Evolutionary conservation across 1,139 yeast genomes (phyloP), one percentile per base, ranked within the genome.

Genomic region (Casaregolazyma lundiana): DNA sequence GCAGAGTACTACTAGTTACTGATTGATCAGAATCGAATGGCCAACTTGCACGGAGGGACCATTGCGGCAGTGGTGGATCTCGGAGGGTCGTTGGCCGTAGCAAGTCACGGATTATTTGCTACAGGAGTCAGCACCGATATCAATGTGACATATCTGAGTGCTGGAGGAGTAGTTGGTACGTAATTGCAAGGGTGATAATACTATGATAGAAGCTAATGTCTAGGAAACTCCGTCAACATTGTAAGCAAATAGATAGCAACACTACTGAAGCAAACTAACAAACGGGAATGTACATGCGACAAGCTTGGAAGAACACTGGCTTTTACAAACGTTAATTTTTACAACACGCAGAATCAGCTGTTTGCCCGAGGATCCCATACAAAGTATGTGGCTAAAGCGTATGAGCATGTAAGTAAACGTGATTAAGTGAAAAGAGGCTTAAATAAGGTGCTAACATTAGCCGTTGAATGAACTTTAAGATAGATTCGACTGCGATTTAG

Each of bases 321-420:
- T 6, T 71, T 64, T 51, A 71, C 75, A 18, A 54, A 60, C 8
- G 62, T 71, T 13, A 69, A 67, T 38, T 62, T 70, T 41, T 59
- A 50, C 47, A 56, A 64, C 40, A 47, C 54, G 11, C 50, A 59
- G 29, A 54, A 55, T 21, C 46, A 52, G 19, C 53, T 70, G 38
- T 66, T 70, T 49, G 75, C 75, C 6, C 56, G 73, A 7, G 75
- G 75, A 4, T 63, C 68, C 21, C 75, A 71, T 52, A 70, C 75
- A 8, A 71, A 71, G 54, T 68, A 67, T 51, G 60, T 70, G 39
- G 64, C 67, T 8, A 57, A 55, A 24, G 73, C 73, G 2, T 48
- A 57, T 46, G 63, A 59, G 34, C 67, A 69, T 48, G 69, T 63
- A 50, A 56, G 68, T 53, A 37, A n/a, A n/a, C 17, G 18, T 2